Evolutionary conservation across 2,329 filamentous ascomycete genomes (phyloP).

Genomic region (Phyllosticta capitalensis): DNA sequence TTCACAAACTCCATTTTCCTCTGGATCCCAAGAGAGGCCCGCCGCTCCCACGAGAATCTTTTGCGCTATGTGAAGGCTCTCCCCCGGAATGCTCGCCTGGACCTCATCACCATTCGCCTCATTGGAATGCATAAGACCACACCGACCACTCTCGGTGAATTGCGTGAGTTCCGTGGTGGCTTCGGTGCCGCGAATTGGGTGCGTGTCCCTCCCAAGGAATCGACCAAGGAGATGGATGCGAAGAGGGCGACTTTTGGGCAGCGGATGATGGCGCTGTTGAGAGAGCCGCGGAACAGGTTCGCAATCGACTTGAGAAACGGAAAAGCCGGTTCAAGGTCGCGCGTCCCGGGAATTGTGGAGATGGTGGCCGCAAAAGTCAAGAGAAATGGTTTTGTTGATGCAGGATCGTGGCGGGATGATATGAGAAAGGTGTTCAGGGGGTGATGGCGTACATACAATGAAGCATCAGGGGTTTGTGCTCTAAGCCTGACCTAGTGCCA

Average conservation of each 20-base stretch:
- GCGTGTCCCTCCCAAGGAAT: not conserved
- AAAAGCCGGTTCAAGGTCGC: not conserved
- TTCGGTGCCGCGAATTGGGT: not conserved
- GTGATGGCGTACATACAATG: not conserved
- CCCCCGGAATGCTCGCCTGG: conserved; percentile 19
- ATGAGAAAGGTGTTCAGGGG: not conserved
- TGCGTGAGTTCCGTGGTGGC: conserved; percentile 14
- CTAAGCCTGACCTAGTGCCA: not conserved
- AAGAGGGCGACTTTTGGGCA: not conserved
- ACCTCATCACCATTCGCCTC: conserved; percentile 27
- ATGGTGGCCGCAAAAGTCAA: not conserved
- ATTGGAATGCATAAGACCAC: conserved; percentile 24
- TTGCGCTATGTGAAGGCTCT: conserved; percentile 18
- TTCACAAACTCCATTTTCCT: conserved; percentile 26
- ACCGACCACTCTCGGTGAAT: conserved; percentile 20
- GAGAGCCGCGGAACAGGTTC: not conserved
- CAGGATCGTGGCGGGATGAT: not conserved
- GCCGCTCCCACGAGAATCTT: conserved; percentile 19
- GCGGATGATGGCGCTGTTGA: not conserved
- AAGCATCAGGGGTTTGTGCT: not conserved
- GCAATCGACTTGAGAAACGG: not conserved
- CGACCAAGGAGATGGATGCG: not conserved
- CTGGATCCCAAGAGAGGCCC: conserved; percentile 21
- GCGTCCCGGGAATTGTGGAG: not conserved
- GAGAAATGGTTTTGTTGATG: not conserved